Evolutionary conservation across 2,329 filamentous ascomycete genomes (phyloP).

Genomic region (Fusarium denticulatum): DNA sequence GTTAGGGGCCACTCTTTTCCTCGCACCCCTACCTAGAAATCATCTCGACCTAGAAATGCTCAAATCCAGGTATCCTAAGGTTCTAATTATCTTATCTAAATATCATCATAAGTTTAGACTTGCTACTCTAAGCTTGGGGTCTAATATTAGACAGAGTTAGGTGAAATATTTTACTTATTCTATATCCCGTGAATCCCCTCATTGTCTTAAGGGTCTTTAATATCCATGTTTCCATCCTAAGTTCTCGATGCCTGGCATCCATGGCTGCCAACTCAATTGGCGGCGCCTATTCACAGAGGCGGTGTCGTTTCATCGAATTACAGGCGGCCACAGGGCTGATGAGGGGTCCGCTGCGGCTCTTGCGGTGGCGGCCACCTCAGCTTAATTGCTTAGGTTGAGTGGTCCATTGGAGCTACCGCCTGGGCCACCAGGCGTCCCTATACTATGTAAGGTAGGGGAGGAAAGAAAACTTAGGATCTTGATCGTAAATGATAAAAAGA

Average conservation of each 20-base stretch:
- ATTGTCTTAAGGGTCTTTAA: not conserved
- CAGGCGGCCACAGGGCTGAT: slow-evolving; percentile 39
- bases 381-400: not conserved
- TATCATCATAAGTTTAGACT: not conserved
- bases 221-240: not conserved
- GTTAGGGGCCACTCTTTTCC: not conserved
- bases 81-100: not conserved
- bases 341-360: slow-evolving; percentile 36
- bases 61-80: not conserved
- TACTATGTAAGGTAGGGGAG: not conserved
- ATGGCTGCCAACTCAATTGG: slow-evolving; percentile 11
- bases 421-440: not conserved
- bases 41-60: not conserved
- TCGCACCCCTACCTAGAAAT: not conserved
- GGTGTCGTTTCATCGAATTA: slow-evolving; percentile 41
- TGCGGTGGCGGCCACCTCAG: slow-evolving; percentile 26
- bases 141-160: not conserved
- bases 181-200: not conserved
- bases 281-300: slow-evolving; percentile 26
- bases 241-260: not conserved
- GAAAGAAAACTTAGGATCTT: not conserved
- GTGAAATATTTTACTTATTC: not conserved
- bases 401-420: slow-evolving; percentile 13
- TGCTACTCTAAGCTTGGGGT: not conserved
- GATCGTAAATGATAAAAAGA: not conserved